phyloP scores from a whole-genome alignment of 2,329 filamentous ascomycete genomes.

The Nannizziopsis barbatae region DNA sequence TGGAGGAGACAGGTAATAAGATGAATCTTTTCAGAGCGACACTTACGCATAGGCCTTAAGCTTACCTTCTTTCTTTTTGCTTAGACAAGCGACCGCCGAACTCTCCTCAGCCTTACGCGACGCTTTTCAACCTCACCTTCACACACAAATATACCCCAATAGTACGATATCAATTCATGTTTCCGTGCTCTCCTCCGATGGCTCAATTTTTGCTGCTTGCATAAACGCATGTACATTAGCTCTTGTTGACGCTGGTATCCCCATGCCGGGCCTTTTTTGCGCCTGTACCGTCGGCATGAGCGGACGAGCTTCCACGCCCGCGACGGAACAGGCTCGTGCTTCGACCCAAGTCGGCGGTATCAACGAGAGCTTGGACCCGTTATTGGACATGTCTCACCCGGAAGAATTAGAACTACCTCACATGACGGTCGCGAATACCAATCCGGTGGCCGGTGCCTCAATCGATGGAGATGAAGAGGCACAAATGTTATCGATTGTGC shows the following conservation, averaged over 20 bases:
- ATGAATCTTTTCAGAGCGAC: not conserved
- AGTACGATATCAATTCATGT: slow-evolving; percentile 72
- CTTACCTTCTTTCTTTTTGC: not conserved
- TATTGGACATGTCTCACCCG: slow-evolving; percentile 36
- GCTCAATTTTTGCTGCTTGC: slow-evolving; percentile 76
- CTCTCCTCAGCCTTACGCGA: slow-evolving; percentile 57
- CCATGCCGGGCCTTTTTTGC: slow-evolving; percentile 83
- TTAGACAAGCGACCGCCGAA: slow-evolving; percentile 54
- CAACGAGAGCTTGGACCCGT: slow-evolving; percentile 34
- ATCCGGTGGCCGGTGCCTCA: slow-evolving; percentile 33
- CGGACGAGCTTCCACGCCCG: slow-evolving; percentile 33
- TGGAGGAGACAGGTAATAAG: slow-evolving; percentile 62
- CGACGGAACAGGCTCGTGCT: slow-evolving; percentile 19
- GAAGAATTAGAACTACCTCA: slow-evolving; percentile 68
- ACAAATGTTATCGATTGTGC: slow-evolving; percentile 59
- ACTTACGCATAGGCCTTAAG: not conserved
- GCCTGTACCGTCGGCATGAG: slow-evolving; percentile 75
- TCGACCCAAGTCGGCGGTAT: slow-evolving; percentile 15
- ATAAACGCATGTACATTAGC: slow-evolving; percentile 87
- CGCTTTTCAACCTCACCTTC: slow-evolving; percentile 64
- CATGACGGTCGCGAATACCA: slow-evolving; percentile 65
- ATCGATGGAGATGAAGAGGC: slow-evolving; percentile 45
- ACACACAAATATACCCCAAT: slow-evolving; percentile 82
- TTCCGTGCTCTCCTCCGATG: slow-evolving; percentile 81
- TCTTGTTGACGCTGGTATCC: slow-evolving; percentile 85